phyloP scores from a whole-genome alignment of 176 grass and related monocot species.

The Oryza brachyantha region DNA sequence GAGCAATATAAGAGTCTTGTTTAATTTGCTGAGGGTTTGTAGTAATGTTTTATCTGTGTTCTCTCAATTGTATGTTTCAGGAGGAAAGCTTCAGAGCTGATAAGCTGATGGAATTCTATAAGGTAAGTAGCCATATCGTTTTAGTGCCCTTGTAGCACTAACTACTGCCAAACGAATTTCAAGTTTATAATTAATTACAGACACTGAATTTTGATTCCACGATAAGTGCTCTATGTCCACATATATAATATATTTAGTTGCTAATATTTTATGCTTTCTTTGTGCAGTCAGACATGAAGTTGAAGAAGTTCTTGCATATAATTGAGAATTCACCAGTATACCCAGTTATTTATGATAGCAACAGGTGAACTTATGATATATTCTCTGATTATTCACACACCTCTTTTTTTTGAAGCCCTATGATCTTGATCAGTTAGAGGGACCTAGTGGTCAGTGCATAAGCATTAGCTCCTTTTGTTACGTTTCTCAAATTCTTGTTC shows the following conservation, averaged over 20 bases:
- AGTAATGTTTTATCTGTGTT: conserved; percentile 28
- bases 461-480: neutral
- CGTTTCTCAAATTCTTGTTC: neutral
- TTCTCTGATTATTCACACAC: conserved; percentile 2
- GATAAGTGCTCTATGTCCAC: neutral
- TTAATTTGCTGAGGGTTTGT: conserved; percentile 17
- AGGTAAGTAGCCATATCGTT: conserved; percentile 43
- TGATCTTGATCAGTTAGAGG: neutral
- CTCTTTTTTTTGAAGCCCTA: neutral
- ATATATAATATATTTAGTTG: conserved; percentile 24
- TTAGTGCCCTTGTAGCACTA: neutral
- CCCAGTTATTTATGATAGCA: conserved; percentile 93
- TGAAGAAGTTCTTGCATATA: conserved; percentile 97
- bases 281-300: conserved; percentile 80
- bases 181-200: conserved; percentile 21
- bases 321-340: conserved; percentile 93
- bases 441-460: neutral
- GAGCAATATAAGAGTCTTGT: conserved; percentile 11
- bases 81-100: conserved; percentile 74
- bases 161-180: neutral
- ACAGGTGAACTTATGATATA: conserved; percentile 52
- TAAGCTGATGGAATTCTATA: conserved; percentile 81
- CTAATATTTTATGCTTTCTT: conserved; percentile 19
- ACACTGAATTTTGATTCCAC: neutral
- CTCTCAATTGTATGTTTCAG: conserved; percentile 46